phyloP scores from a whole-genome alignment of 2,329 filamentous ascomycete genomes.

The Pezizomycotina sp. region DNA sequence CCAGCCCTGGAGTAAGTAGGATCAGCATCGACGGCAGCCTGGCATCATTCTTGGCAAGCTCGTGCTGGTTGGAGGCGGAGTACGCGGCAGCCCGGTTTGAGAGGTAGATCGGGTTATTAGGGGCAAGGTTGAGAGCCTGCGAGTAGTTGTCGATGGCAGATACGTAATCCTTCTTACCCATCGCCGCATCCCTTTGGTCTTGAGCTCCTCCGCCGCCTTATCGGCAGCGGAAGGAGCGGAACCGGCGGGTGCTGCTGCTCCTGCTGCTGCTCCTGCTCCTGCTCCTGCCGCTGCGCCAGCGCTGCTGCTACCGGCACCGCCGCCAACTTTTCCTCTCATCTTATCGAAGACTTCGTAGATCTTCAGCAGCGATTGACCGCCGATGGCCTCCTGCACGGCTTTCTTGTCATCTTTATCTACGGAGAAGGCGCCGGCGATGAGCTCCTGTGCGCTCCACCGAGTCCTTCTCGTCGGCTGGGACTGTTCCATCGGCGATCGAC shows the following conservation, averaged over 20 bases:
- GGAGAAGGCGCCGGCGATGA: conserved; percentile 89
- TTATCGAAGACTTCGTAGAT: conserved; percentile 97
- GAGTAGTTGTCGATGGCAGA: conserved; percentile 74
- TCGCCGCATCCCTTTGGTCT: conserved; percentile 78
- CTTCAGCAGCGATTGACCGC: conserved; percentile 69
- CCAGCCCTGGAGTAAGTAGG: conserved; percentile 93
- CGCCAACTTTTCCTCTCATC: conserved; percentile 50
- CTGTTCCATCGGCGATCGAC: conserved; percentile 73
- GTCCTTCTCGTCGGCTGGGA: conserved; percentile 75
- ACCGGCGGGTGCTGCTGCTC: conserved; percentile 30
- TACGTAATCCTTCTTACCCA: conserved; percentile 83
- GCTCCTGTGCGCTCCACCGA: conserved; percentile 82
- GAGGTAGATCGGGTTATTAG: conserved; percentile 86
- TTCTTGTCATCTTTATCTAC: conserved; percentile 66
- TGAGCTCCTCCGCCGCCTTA: conserved; percentile 71
- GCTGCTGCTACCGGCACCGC: conserved; percentile 31
- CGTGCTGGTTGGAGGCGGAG: conserved; percentile 69
- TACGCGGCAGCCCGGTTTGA: conserved; percentile 94
- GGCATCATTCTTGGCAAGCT: conserved; percentile 74
- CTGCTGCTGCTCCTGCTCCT: conserved; percentile 31
- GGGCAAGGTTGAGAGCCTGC: conserved; percentile 62
- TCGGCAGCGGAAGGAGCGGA: conserved; percentile 34
- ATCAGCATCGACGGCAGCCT: conserved; percentile 74
- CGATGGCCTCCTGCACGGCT: conserved; percentile 59
- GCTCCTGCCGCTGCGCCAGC: conserved; percentile 30